Percentiles rank a stretch among this genome's conserved stretches.
These are phyloP conservation scores for Bipolaris cookei DNA, from an alignment of 2,329 filamentous ascomycete genomes.

Conservation along the genomic window DNA sequence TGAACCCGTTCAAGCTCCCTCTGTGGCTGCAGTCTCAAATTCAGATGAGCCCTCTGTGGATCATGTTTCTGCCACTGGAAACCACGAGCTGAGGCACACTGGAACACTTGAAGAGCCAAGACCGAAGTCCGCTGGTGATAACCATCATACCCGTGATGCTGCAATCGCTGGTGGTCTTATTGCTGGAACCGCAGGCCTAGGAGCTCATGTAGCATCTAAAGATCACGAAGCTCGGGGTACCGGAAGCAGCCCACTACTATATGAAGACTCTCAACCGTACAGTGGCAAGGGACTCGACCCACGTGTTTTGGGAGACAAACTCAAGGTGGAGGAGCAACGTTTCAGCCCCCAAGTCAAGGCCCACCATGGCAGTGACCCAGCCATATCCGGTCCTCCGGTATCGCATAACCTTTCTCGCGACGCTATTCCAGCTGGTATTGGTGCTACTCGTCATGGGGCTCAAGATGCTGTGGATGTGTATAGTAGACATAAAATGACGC, in stretches of 20 bases:
- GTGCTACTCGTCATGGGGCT: constrained; percentile 41
- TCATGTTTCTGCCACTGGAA: constrained; percentile 4
- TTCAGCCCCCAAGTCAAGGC: constrained; percentile 28
- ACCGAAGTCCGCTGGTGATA: constrained; percentile 25
- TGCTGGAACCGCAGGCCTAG: constrained; percentile 33
- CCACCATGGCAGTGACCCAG: constrained; percentile 12
- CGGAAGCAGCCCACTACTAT: constrained; percentile 17
- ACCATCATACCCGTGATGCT: constrained; percentile 37
- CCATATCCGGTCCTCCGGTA: constrained; percentile 16
- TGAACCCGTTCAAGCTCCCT: neutral
- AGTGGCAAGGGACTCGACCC: constrained; percentile 37
- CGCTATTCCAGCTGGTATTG: constrained; percentile 28
- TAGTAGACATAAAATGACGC: constrained; percentile 39
- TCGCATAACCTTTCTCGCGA: constrained; percentile 10
- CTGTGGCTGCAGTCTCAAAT: constrained; percentile 1
- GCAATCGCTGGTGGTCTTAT: constrained; percentile 35
- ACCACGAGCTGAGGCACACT: constrained; percentile 34
- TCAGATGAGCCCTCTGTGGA: neutral
- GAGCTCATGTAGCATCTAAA: constrained; percentile 25
- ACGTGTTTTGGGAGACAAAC: constrained; percentile 29
- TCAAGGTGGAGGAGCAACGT: constrained; percentile 26
- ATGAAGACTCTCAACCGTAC: constrained; percentile 33
- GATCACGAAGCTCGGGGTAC: constrained; percentile 22
- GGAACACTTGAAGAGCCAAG: constrained; percentile 30
- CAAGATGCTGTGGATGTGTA: constrained; percentile 43